Percentiles rank a stretch among this genome's conserved stretches.
These are phyloP conservation scores for Verticillium alfalfae DNA, from an alignment of 2,329 filamentous ascomycete species.

Conservation along the genomic window DNA sequence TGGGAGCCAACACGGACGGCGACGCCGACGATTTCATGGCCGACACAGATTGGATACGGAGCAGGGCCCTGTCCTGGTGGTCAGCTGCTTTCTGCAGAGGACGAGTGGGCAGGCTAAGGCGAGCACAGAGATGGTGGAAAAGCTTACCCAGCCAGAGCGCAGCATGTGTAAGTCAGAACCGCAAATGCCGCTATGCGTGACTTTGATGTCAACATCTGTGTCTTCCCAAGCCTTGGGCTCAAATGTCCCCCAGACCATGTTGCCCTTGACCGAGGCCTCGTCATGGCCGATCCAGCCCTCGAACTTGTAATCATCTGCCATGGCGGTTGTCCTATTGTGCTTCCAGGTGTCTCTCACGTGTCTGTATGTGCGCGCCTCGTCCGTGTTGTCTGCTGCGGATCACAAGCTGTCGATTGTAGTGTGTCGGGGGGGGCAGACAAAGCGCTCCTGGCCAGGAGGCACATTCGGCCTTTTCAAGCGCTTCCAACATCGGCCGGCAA, in stretches of 20 bases:
- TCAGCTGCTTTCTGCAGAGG: background rate
- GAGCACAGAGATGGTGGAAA: background rate
- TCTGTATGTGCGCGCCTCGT: background rate
- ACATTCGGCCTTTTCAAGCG: background rate
- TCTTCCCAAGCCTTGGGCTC: conserved; percentile 62
- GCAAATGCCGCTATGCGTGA: conserved; percentile 63
- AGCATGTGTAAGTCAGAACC: conserved; percentile 57
- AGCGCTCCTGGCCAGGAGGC: too few species aligned
- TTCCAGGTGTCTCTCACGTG: background rate
- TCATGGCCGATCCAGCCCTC: conserved; percentile 44
- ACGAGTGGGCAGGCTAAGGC: background rate
- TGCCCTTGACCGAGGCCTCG: conserved; percentile 35
- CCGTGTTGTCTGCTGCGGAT: too few species aligned
- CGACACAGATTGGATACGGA: conserved; percentile 12
- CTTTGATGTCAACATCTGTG: conserved; percentile 58
- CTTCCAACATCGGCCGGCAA: too few species aligned
- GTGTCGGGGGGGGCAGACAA: too few species aligned
- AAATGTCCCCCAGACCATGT: conserved; percentile 51
- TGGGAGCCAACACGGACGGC: conserved; percentile 36
- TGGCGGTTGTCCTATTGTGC: conserved; percentile 9
- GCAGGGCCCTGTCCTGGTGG: conserved; percentile 5
- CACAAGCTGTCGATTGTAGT: too few species aligned
- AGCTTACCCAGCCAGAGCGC: conserved; percentile 45
- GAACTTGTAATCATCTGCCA: conserved; percentile 37
- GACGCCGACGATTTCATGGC: conserved; percentile 39